Evolutionary conservation across 1,284 basidiomycete genomes (phyloP), one percentile per base, ranked within the genome.

Genomic region (Ustilago shanxiensis): DNA sequence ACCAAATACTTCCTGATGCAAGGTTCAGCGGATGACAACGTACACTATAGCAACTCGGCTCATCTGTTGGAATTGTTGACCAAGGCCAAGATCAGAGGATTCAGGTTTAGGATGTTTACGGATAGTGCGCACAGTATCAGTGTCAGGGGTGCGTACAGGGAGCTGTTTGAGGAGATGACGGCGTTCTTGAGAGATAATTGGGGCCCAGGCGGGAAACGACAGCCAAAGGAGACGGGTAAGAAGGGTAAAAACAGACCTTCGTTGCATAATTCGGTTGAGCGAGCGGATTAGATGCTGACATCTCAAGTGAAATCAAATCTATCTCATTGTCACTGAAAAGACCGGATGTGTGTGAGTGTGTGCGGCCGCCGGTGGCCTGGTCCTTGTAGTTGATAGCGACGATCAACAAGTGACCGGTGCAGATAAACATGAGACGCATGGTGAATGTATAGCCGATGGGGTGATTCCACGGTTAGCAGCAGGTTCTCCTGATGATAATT

Each of bases 51-150:
- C 41, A 96, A 98, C 87, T 92, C 92, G 64, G 95, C 95, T 4
- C 93, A 93, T 80, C 84, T 98, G 79, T 87, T 98, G 52, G 96
- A 98, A 86, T 93, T 95, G 90, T 90, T 99, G 76, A 98, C 95
- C 0, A 88, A 89, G 79, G 90, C 89, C 20, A 88, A 91, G 61
- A 90, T 98, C 37, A 89, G 93, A 72, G 90, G 90, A 44, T 98
- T 92, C 88, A 89, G 92, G 80, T 97, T 98, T 87, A 90, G 95
- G 83, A 94, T 97, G 93, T 99, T 98, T 87, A 94, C 94, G 28
- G 96, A 99, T 86, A 94, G 93, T n/a, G 67, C 64, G n/a, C 94
- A 97, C 82, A 85, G 88, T 22, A 95, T 97, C 69, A 85, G 73
- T 22, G 90, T 87, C 66, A 88, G 95, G 52, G 93, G 92, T 2